Conservation (phyloP, 192 early-diverging fungal genomes). For the Coemansia sp. region DNA sequence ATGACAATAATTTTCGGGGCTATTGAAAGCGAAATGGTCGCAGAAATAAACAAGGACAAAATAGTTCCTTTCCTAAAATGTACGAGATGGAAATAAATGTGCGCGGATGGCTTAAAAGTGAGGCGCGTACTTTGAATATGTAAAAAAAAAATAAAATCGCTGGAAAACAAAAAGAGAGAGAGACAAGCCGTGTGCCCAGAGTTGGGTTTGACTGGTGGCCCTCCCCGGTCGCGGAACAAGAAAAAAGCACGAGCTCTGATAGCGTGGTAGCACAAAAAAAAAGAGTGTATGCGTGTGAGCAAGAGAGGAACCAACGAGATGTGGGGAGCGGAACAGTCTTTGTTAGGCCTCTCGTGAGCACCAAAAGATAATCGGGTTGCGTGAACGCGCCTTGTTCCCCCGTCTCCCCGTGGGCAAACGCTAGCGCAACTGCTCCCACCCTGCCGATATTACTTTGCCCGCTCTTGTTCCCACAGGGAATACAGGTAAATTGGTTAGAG, state of each 20-base stretch:
- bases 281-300: background rate
- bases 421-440: background rate
- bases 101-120: constrained; percentile 8
- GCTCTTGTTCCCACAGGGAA: background rate
- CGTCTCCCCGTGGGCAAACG: background rate
- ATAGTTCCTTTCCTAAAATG: background rate
- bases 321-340: background rate
- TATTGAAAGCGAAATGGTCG: constrained; percentile 1
- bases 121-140: constrained; percentile 1
- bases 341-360: background rate
- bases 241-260: background rate
- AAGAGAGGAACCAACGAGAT: background rate
- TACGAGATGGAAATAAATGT: background rate
- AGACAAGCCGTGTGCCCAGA: no score
- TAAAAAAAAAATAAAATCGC: constrained; percentile 4
- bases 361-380: background rate
- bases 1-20: constrained; percentile 3
- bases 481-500: background rate
- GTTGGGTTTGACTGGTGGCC: no score
- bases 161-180: constrained; percentile 1
- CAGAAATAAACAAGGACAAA: background rate
- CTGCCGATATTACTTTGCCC: background rate
- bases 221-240: no score
- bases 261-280: background rate
- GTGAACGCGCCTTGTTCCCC: constrained; percentile 1